A percentile compares a stretch with the other conserved stretches of the same genome.
Evolutionary conservation across 257 asterid species (phyloP).

Genomic region (Gentiana dahurica): DNA sequence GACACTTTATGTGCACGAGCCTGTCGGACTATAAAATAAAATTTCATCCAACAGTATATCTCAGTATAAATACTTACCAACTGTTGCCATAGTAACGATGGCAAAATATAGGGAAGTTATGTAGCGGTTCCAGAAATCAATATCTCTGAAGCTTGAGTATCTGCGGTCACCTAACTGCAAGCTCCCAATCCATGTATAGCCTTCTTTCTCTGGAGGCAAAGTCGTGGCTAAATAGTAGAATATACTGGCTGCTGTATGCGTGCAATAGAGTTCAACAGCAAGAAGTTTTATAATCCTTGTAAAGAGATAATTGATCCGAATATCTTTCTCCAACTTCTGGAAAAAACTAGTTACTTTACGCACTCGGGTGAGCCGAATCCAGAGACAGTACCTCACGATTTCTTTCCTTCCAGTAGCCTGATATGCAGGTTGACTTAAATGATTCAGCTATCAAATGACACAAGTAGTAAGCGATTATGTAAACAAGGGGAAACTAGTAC

Average conservation of each 20-base stretch:
- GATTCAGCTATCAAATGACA: too few relatives aligned
- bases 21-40: background rate
- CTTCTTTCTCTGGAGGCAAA: conserved; percentile 59
- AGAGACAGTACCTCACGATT: conserved; percentile 45
- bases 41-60: background rate
- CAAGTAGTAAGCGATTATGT: too few relatives aligned
- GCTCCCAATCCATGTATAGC: conserved; percentile 74
- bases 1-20: too few relatives aligned
- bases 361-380: conserved; percentile 69
- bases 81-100: conserved; percentile 72
- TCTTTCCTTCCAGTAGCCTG: conserved; percentile 52
- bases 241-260: conserved; percentile 74
- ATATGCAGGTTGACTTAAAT: background rate
- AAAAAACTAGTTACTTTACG: conserved; percentile 47
- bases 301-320: conserved; percentile 55
- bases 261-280: conserved; percentile 64
- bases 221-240: conserved; percentile 74
- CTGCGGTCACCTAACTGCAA: conserved; percentile 49
- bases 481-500: conserved; percentile 10
- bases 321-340: conserved; percentile 54
- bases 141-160: conserved; percentile 45
- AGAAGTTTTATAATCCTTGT: conserved; percentile 56
- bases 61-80: conserved; percentile 28
- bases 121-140: conserved; percentile 72
- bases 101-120: conserved; percentile 59